phyloP scores from a whole-genome alignment of 108 stramenopile genomes.

The Nitzschia palea region DNA sequence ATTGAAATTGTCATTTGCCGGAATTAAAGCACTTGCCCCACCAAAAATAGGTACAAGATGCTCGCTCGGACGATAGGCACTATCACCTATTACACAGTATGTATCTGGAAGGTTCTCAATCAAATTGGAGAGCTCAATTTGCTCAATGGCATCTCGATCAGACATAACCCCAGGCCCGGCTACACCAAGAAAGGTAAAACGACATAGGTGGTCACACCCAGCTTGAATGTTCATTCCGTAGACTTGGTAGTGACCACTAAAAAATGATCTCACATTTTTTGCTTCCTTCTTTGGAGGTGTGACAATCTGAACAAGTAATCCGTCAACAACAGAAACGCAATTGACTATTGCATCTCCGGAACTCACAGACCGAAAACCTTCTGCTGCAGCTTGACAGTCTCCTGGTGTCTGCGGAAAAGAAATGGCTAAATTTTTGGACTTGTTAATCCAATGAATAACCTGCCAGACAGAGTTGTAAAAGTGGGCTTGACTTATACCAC shows the following conservation, averaged over 20 bases:
- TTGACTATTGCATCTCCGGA: no score
- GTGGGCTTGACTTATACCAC: not conserved
- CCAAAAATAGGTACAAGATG: no score
- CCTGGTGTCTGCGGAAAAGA: not conserved
- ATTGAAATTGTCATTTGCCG: no score
- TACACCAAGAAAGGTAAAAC: conserved; percentile 25
- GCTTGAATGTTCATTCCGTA: conserved; percentile 40
- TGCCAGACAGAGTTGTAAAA: not conserved
- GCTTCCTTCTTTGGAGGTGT: conserved; percentile 6
- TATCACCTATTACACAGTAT: not conserved
- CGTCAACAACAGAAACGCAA: conserved; percentile 12
- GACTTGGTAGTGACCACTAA: conserved; percentile 34
- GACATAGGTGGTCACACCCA: conserved; percentile 5
- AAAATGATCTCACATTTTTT: conserved; percentile 17
- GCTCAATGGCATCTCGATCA: not conserved
- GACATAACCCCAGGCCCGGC: conserved; percentile 13
- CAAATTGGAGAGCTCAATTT: not conserved
- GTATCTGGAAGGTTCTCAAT: not conserved
- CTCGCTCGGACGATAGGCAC: not conserved
- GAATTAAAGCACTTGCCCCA: no score
- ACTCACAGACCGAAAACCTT: not conserved
- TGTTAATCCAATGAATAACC: not conserved
- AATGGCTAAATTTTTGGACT: not conserved
- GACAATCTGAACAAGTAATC: conserved; percentile 11
- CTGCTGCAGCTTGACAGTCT: not conserved